Evolutionary conservation across 2,329 filamentous ascomycete genomes (phyloP), one percentile per base, ranked within the genome.

Genomic region (Cladophialophora chaetospira): DNA sequence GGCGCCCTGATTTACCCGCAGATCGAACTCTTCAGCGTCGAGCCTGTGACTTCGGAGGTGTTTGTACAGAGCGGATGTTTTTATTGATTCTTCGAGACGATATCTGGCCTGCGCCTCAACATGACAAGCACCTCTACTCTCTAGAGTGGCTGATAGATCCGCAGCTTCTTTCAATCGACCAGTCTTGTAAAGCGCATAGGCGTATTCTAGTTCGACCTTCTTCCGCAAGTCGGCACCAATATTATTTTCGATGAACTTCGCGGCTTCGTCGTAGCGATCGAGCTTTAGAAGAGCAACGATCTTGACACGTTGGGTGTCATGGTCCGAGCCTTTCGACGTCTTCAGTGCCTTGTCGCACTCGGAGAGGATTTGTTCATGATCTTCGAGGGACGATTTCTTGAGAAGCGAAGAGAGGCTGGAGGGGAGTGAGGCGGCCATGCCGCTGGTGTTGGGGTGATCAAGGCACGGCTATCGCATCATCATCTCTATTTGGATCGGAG

Each of bases 81-180:
- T 75, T 56, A 72, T 71, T 67, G 86, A 86, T 63, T 84, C 75
- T 71, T 87, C 84, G 2, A 77, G 76, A 57, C 84, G 78, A 68
- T 87, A 87, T 43, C 56, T 80, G 60, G 83, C 80, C 72, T 87
- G 84, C 40, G 83, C 83, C 61, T 85, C 79, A 25, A 87, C 75
- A 71, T 87, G 84, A 62, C 74, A 76, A 58, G 79, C 77, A 33
- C 82, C 83, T 65, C 83, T 75, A 21, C 72, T 71, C 44, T 68
- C 65, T 21, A 69, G 67, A 3, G 67, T 68, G 9, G 75, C 72
- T 21, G 81, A 80, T 25, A 83, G 69, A 25, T 78, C 71, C 10
- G 77, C 79, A 15, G 84, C 84, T 66, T 82, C 77, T 21, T 77
- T 73, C 23, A 81, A 73, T 47, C 78, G 75, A 28, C 83, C 84